Evolutionary conservation across 2,329 filamentous ascomycete species (phyloP), one percentile per base, ranked within the genome.

Genomic region (Escovopsis sp.): DNA sequence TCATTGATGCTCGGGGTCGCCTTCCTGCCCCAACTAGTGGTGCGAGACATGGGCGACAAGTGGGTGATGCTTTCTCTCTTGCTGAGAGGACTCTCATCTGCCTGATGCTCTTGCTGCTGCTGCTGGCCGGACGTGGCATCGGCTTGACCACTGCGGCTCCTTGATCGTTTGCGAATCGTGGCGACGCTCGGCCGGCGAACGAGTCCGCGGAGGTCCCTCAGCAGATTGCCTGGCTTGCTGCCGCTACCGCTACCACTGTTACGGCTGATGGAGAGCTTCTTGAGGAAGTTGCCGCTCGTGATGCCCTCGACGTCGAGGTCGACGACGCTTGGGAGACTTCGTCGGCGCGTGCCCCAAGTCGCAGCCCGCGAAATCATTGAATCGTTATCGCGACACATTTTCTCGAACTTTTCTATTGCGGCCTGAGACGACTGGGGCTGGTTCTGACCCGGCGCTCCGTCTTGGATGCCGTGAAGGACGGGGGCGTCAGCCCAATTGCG

Each of bases 331-430:
- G 79, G 75, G 39, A 82, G 65, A 55, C 80, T 81, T 44, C 73
- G 72, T 36, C 79, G 72, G 6, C 75, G 70, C 2, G 81, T 85
- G 12, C 81, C 81, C 68, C 81, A 78, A 0, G 81, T 85, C 15
- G 80, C 80, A 12, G 77, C 71, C 47, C 73, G 66, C 2, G 77
- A 81, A 9, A 77, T 58, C 10, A 79, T 64, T 0, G 77, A 80
- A 26, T 68, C 70, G 39, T 66, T 76, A 47, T 77, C 73, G 18
- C 64, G 65, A 42, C 62, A 70, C 62, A 72, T 65, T 10, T 60
- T 62, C 48, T 74, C 62, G 42, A 72, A 77, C 34, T 52, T 63
- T 36, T 65, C 63, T 18, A 78, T 77, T 9, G 73, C 73, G 12
- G 62, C 71, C 36, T 72, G 64, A 1, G 73, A 70, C 1, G 67